Base-by-base conservation (phyloP, 2,329 filamentous ascomycete species). In the Botrytis byssoidea region DNA sequence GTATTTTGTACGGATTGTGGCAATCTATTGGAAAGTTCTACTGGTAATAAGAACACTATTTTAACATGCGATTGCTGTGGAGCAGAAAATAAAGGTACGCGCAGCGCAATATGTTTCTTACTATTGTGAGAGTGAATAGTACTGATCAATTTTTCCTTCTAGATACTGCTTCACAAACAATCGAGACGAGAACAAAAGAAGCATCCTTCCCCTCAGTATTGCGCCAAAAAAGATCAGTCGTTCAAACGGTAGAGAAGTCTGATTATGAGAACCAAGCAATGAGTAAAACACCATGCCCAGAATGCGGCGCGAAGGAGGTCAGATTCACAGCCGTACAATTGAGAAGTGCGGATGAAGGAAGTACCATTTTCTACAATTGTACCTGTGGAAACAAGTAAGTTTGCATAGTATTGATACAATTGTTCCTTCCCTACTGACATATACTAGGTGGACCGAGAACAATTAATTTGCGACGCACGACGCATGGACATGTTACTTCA, bases 1-100 rank as follows among this genome's bases (percentile, higher is more conserved):
- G 91, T 97, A 51, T 98, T 98, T 83, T 98, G 95, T 85, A 93
- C 88, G 71, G 93, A 95, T 82, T 98, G 95, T 83, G 95, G 95
- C 75, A 97, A 97, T 82, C 87, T 98, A 5, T 86, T 98, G 59
- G 94, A 96, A 71, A 88, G 91, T 70, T 94, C 93, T 65, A 92
- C 91, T 76, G 93, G 93, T 75, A 91, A 90, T 74, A 87, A 89
- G 78, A 92, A 94, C 81, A 92, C 92, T 73, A 88, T 92, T 73
- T 85, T 98, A 74, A 87, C 88, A 77, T 99, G 95, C 86, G 92
- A 93, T 79, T 91, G 95, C 82, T 98, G 95, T 82, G 93, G 93
- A 75, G 89, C 93, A 59, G 88, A 93, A 80, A 97, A 95, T 81
- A 91, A 89, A 90, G 94, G 94, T 97, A 73, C 70, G 12, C 46